Evolutionary conservation across 305 asterid species (phyloP), one percentile per base, ranked within the genome.

Genomic region (Solanum aculeatissimum): DNA sequence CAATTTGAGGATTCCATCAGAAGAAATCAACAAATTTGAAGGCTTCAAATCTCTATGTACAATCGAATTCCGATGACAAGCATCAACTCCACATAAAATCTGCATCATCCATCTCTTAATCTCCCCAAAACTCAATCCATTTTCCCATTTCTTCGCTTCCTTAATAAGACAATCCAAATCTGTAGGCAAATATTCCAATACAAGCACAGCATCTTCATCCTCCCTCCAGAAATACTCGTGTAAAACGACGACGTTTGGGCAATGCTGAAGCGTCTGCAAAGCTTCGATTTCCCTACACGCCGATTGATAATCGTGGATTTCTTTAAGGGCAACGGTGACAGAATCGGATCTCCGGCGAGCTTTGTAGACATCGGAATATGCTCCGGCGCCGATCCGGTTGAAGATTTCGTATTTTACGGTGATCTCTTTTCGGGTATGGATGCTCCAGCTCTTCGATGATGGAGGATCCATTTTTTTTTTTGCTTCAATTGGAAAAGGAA

Each of bases 1-100:
- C 68, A 96, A 86, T 83, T 97, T 97, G 77, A 97, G 96, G 23
- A 95, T 83, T 12, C 99, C 98, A 9, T 95, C 93, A 21, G 93
- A 89, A 14, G 99, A 97, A 84, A 97, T 91, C 85, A 95, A 91
- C 94, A 97, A 88, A 92, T 97, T 97, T 1, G 95, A 87, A 0
- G 99, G 99, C 89, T 97, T 97, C 90, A 97, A 86, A 87, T 97
- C 99, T 86, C 98, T 85, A 65, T 95, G 99, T 79, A 92, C 97
- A 84, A 97, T 91, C 9, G 90, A 93, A 92, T 91, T 94, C 29
- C 98, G 86, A 83, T 95, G 98, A 90, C 97, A 94, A 55, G 93
- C 94, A 83, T 95, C 97, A 12, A 95, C 87, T 32, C 95, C 98
- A 10, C 89, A 83, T 40, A 95, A 81, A 84, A 95, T 94, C 96